Evolutionary conservation across 768 basidiomycete species (phyloP), one percentile per base, ranked within the genome.

Genomic region (Cantharellus cinnabarinus): DNA sequence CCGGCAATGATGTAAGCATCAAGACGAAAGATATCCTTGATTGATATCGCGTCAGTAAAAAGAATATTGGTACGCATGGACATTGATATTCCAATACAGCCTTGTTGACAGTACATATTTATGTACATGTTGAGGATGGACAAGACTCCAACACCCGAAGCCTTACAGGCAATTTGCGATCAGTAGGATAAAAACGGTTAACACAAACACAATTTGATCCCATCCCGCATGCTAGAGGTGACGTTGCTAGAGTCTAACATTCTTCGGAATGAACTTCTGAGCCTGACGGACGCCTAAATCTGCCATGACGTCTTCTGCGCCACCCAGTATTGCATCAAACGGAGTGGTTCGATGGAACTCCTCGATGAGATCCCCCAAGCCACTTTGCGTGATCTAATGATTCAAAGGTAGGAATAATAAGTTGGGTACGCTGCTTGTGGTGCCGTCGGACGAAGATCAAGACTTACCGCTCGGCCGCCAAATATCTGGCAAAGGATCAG

Each of bases 211-310:
- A 29, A 1, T 29, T 29, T 29, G 20, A 29, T 29, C 20, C 20
- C 20, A 29, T 29, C 20, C 20, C 20, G 20, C 20, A 29, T 29
- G 20, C 20, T 29, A 29, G 20, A 29, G 20, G 20, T 29, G 20
- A 29, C 20, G 1, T 29, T 29, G 20, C 20, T 48, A 87, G 60
- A 78, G 62, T 56, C 74, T 69, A 2, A 71, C 70, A 51, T 71
- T 70, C 66, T 71, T 72, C 2, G 83, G 83, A 74, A 85, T 80
- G 69, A 77, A 82, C 51, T 82, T 77, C 64, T 87, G 76, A 0
- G 85, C 85, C 67, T 88, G 85, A 55, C 87, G 76, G 5, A 88
- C 85, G 52, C 88, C 87, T 38, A 90, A 74, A 65, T 89, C 85
- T 2, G 77, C 77, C 58, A 88, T 70, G 5, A 86, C 83, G 62